Conservation (phyloP, 768 basidiomycete species). For the Cystobasidium onofrii region DNA sequence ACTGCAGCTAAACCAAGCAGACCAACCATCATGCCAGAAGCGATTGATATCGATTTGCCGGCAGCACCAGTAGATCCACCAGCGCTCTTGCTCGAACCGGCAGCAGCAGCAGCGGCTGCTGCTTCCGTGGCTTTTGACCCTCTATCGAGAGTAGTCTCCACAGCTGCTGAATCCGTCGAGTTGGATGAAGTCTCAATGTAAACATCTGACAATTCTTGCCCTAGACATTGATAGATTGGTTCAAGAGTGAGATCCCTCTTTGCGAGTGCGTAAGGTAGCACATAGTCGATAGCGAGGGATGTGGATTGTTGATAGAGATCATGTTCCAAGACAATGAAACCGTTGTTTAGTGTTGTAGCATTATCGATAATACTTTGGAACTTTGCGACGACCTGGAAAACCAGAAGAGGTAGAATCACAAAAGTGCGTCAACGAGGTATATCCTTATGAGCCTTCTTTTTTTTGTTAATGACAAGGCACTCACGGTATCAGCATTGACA, state of each 20-base stretch:
- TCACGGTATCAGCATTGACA: conserved; percentile 53
- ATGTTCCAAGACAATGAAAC: conserved; percentile 77
- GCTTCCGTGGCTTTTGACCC: not conserved
- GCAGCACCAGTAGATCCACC: conserved; percentile 9
- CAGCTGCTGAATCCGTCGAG: conserved; percentile 33
- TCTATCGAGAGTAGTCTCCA: conserved; percentile 21
- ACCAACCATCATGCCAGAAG: not conserved
- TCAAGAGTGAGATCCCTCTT: conserved; percentile 60
- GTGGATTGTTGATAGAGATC: conserved; percentile 64
- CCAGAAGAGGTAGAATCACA: conserved; percentile 42
- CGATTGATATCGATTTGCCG: not conserved
- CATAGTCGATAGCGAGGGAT: conserved; percentile 75
- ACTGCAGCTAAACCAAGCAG: not conserved
- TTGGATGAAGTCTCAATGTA: conserved; percentile 80
- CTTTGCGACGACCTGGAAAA: conserved; percentile 50
- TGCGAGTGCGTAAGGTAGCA: conserved; percentile 69
- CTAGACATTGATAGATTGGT: conserved; percentile 64
- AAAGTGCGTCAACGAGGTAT: no score
- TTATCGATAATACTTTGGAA: conserved; percentile 63
- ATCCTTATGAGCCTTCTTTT: not conserved
- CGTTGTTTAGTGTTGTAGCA: conserved; percentile 56
- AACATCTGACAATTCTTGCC: conserved; percentile 55
- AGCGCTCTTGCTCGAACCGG: not conserved
- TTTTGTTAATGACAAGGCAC: conserved; percentile 5
- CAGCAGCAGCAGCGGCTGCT: not conserved